phyloP scores from a whole-genome alignment of 2,329 filamentous ascomycete genomes.

The Aschersonia sp. region DNA sequence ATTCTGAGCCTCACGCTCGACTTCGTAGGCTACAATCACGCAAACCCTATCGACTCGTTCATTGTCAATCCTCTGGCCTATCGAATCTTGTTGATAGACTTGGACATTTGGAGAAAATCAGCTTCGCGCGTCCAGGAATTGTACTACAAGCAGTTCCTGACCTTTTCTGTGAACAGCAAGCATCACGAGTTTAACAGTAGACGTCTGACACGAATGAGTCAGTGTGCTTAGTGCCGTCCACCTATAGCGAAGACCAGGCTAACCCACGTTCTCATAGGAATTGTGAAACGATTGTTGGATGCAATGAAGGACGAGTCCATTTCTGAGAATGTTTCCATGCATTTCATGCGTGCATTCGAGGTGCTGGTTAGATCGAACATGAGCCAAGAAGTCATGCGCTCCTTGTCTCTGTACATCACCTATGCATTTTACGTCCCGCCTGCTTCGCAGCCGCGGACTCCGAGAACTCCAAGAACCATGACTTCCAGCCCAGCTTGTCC shows the following conservation, averaged over 20 bases:
- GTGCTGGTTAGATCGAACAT: conserved; percentile 68
- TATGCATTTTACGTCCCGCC: conserved; percentile 63
- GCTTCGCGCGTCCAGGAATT: conserved; percentile 65
- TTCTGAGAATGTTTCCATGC: conserved; percentile 53
- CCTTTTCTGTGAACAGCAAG: conserved; percentile 81
- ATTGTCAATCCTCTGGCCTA: conserved; percentile 95
- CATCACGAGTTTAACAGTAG: conserved; percentile 86
- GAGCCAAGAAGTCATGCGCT: conserved; percentile 72
- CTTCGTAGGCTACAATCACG: conserved; percentile 79
- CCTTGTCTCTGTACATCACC: conserved; percentile 82
- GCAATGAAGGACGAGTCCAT: conserved; percentile 78
- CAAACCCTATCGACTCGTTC: conserved; percentile 71
- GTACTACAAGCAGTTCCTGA: conserved; percentile 86
- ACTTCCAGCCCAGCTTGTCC: conserved; percentile 25
- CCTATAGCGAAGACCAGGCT: conserved; percentile 2
- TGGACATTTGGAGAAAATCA: conserved; percentile 82
- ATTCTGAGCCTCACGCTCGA: conserved; percentile 64
- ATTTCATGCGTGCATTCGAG: conserved; percentile 68
- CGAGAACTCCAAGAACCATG: conserved; percentile 25
- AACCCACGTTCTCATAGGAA: conserved; percentile 38
- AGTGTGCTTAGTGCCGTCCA: conserved; percentile 18
- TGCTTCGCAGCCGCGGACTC: conserved; percentile 34
- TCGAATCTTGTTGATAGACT: conserved; percentile 78
- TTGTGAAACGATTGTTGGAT: conserved; percentile 80
- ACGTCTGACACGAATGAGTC: conserved; percentile 79